Evolutionary conservation across 768 basidiomycete genomes (phyloP).

Genomic region (Collybiopsis confluens): DNA sequence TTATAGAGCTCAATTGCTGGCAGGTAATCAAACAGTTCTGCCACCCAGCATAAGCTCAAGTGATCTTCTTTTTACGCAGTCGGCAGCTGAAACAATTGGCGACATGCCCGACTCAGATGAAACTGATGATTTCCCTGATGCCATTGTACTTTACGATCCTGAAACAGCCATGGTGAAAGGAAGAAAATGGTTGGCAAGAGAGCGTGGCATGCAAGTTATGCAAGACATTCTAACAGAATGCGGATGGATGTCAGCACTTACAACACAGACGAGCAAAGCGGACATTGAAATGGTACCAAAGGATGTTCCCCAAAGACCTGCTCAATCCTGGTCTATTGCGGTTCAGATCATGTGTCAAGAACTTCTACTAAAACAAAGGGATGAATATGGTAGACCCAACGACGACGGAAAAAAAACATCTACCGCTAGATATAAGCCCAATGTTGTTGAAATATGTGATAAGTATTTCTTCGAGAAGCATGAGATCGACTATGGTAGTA

Average conservation of each 20-base stretch:
- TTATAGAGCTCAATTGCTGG: constrained; percentile 14
- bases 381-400: no score
- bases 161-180: neutral
- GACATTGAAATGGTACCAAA: neutral
- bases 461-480: constrained; percentile 18
- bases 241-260: neutral
- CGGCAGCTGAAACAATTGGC: neutral
- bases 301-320: neutral
- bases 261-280: no score
- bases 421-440: neutral
- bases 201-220: constrained; percentile 5
- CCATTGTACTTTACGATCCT: neutral
- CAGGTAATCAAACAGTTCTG: neutral
- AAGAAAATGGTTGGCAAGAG: neutral
- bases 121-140: constrained; percentile 2
- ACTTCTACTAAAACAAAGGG: neutral
- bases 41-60: neutral
- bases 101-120: neutral
- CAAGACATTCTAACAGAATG: neutral
- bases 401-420: neutral
- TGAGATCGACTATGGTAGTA: neutral
- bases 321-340: neutral
- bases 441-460: constrained; percentile 18
- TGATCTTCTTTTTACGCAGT: neutral
- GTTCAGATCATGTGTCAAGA: neutral